Evolutionary conservation across 768 basidiomycete species (phyloP), one percentile per base, ranked within the genome.

Genomic region (Rossbeevera mucosa): DNA sequence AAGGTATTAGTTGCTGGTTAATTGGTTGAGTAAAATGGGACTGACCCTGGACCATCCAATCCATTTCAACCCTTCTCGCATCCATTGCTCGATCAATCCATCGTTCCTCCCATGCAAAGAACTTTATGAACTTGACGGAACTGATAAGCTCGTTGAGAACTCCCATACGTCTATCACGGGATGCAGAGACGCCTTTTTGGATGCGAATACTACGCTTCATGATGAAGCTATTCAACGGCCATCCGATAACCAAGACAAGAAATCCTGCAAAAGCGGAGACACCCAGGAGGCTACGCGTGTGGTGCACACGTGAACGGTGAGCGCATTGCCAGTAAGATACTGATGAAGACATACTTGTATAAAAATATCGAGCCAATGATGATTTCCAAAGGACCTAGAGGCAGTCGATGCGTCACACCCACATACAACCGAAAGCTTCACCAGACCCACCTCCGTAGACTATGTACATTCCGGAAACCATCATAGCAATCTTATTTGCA

Each of bases 21-120:
- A 16, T 9, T 7, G 18, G 7, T 6, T 2, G 20, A 12, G 25
- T n/a, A 14, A 33, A 54, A 11, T 1, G 9, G 68, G 20, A 46
- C 66, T 2, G 26, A 86, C 86, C 65, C 75, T 86, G 86, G 52
- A 88, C 68, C 77, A 92, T 77, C 85, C 89, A 90, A 50, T 76
- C 70, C 70, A 94, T 76, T 71, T 94, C 93, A 13, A 70, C 69
- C 38, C 77, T 76, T 54, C 92, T 75, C 2, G 86, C 80, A 7
- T 72, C 67, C 44, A 68, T 61, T 13, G 66, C 64, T 4, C 74
- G 67, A 36, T 68, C 54, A 38, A 74, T 76, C 77, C 78, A 79
- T 36, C 72, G 64, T 16, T 70, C 65, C 40, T 74, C 73, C 70
- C 73, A 72, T 14, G 73, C 72, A 48, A 73, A 74, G 57, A 73